A percentile compares a stretch with the other conserved stretches of the same genome.
phyloP scores from a whole-genome alignment of 78 protist species.

The Mantamonas sphyraenae region DNA sequence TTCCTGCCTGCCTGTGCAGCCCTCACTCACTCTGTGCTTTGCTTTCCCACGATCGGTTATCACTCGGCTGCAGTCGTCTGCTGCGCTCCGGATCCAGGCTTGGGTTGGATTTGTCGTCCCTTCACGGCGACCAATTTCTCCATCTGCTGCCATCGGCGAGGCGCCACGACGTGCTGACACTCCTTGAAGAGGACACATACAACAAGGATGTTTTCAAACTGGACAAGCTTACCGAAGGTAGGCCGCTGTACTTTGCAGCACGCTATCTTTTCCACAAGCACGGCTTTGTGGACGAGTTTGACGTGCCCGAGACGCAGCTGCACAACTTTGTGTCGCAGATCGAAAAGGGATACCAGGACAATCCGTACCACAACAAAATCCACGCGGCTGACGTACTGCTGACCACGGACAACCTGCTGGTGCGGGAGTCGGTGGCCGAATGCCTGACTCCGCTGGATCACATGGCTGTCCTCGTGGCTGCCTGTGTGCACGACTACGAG shows the following conservation, averaged over 20 bases:
- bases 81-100: too few species aligned
- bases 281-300: not conserved
- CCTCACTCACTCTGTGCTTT: too few species aligned
- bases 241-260: slow-evolving; percentile 1
- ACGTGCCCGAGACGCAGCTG: not conserved
- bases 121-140: too few species aligned
- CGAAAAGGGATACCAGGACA: not conserved
- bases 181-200: too few species aligned
- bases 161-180: too few species aligned
- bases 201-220: slow-evolving; percentile 1
- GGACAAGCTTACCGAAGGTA: not conserved
- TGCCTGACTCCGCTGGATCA: not conserved
- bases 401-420: slow-evolving; percentile 8
- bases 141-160: too few species aligned
- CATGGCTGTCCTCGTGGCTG: not conserved
- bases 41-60: too few species aligned
- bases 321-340: not conserved
- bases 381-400: slow-evolving; percentile 55
- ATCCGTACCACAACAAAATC: slow-evolving; percentile 51
- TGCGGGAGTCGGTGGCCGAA: not conserved
- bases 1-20: too few species aligned
- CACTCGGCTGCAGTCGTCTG: too few species aligned
- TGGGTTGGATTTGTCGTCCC: too few species aligned
- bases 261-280: not conserved
- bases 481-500: not conserved